A percentile compares a stretch with the other conserved stretches of the same genome.
Evolutionary conservation across 306 rosid genomes (phyloP).

Genomic region (Hippophae tibetana): DNA sequence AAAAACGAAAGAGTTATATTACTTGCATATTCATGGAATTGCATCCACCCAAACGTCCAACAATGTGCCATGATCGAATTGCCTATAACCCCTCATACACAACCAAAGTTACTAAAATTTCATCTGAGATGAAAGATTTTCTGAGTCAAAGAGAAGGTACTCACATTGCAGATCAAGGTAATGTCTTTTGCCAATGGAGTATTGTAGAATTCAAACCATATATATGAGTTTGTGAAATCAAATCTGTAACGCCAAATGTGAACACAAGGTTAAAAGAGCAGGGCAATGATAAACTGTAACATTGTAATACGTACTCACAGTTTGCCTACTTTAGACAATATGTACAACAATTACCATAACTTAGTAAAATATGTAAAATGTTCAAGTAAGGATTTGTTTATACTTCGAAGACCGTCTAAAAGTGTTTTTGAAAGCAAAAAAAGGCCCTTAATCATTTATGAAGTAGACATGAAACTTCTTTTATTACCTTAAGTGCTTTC

Average conservation of each 20-base stretch:
- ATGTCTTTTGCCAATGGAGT: slow-evolving; percentile 67
- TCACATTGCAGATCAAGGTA: slow-evolving; percentile 68
- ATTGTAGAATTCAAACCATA: slow-evolving; percentile 88
- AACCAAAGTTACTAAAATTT: not conserved
- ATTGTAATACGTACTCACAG: too few species aligned
- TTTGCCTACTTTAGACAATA: too few species aligned
- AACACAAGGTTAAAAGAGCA: not conserved
- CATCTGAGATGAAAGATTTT: not conserved
- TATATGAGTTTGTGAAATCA: slow-evolving; percentile 68
- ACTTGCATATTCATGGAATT: slow-evolving; percentile 96
- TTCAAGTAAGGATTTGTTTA: too few species aligned
- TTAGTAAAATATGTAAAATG: too few species aligned
- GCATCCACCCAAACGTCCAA: slow-evolving; percentile 91
- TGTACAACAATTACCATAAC: too few species aligned
- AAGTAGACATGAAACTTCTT: too few species aligned
- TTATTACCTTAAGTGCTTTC: too few species aligned
- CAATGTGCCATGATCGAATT: slow-evolving; percentile 78
- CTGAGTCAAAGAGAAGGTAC: slow-evolving; percentile 18
- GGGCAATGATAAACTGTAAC: too few species aligned
- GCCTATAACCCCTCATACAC: slow-evolving; percentile 1
- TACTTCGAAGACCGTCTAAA: too few species aligned
- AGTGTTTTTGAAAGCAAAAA: too few species aligned
- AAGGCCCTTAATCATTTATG: too few species aligned
- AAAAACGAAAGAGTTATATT: slow-evolving; percentile 11
- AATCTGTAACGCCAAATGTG: slow-evolving; percentile 33